Evolutionary conservation across 1,139 yeast genomes (phyloP).

Genomic region (Yamadazyma atlantica): DNA sequence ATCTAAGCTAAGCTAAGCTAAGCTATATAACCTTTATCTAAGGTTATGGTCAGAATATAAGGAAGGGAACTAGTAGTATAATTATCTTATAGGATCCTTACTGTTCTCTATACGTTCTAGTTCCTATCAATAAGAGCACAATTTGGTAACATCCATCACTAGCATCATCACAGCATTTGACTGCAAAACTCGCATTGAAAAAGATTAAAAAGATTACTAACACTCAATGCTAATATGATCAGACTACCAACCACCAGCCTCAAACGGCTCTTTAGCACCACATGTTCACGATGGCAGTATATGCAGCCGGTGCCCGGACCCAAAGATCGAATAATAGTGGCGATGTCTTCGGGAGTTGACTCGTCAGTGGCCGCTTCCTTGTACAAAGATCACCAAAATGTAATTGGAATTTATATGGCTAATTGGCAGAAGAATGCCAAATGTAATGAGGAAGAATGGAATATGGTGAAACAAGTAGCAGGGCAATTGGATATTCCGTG

Average conservation of each 20-base stretch:
- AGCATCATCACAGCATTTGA: too few species aligned
- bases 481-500: slow-evolving; percentile 62
- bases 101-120: too few species aligned
- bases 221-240: too few species aligned
- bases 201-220: neutral
- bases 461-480: slow-evolving; percentile 71
- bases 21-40: too few species aligned
- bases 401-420: slow-evolving; percentile 85
- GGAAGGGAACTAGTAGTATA: too few species aligned
- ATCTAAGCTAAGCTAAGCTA: too few species aligned
- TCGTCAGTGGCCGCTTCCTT: slow-evolving; percentile 87
- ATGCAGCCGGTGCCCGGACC: slow-evolving; percentile 45
- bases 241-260: neutral
- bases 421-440: slow-evolving; percentile 77
- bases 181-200: neutral
- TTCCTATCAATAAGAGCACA: too few species aligned
- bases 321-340: slow-evolving; percentile 68
- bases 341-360: slow-evolving; percentile 98
- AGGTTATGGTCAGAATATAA: neutral
- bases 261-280: neutral
- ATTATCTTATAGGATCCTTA: too few species aligned
- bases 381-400: slow-evolving; percentile 52
- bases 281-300: slow-evolving; percentile 9
- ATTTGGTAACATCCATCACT: too few species aligned
- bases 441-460: slow-evolving; percentile 89